Evolutionary conservation across 129 eudicot species (phyloP), one percentile per base, ranked within the genome.

Genomic region (Solidago caesia): DNA sequence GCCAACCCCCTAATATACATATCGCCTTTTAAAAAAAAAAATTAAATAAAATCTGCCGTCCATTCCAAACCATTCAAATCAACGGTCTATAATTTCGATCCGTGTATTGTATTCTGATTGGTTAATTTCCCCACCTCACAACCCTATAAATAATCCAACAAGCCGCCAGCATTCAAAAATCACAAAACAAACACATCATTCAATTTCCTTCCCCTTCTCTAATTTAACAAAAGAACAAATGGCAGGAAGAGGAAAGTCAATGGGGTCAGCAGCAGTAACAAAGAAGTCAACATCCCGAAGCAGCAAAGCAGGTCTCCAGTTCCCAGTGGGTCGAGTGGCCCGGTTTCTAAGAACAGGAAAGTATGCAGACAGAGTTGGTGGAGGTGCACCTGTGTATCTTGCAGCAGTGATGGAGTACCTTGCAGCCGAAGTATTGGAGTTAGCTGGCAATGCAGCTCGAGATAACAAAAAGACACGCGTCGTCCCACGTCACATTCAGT

Each of bases 291-390:
- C 82, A 21, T 82, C 88, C 13, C 86, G 89, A 1, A 82, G 86
- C 71, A 85, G 86, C 84, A 85, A 82, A 16, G 89, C 89, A 71
- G 84, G 89, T 29, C 74, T 82, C 49, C 86, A 81, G 81, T 85
- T 85, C 21, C 88, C 88, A 44, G 85, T 85, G 15, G 85, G 88
- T 15, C 85, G 61, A 84, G 71, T 85, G 11, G 83, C 88, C 14
- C 84, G 89, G 56, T 85, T 85, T 12, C 77, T 85, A 64, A 61
- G 77, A 67, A 77, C 84, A 39, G 86, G 84, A 55, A 85, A 85
- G 84, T 85, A 85, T 74, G 80, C 86, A 33, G 86, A 82, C 33
- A 73, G 83, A 4, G 78, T 82, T 5, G 86, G 86, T 7, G 86
- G 80, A 70, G 86, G 86, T 2, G 86, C 86, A 14, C 86, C 86